Evolutionary conservation across 148 eudicot species (phyloP).

Genomic region (Rhododendron mucronatum): DNA sequence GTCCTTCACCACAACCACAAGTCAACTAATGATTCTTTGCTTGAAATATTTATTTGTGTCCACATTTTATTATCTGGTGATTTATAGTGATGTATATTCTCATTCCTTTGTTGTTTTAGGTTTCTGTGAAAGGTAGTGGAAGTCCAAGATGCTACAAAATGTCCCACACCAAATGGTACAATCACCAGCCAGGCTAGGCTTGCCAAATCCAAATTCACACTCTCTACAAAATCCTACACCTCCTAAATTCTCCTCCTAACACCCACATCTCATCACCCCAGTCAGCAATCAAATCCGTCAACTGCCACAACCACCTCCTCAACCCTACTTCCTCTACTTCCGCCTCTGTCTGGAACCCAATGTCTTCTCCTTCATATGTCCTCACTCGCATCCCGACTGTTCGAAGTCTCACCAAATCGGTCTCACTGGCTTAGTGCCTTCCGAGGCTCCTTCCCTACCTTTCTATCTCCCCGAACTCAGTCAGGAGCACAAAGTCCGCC

Average conservation of each 20-base stretch:
- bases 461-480: constrained; percentile 52
- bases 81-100: not conserved
- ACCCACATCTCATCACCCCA: constrained; percentile 43
- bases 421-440: constrained; percentile 74
- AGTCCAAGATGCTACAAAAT: constrained; percentile 39
- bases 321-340: constrained; percentile 73
- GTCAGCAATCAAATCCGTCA: constrained; percentile 35
- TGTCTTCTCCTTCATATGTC: constrained; percentile 80
- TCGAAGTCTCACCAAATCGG: constrained; percentile 81
- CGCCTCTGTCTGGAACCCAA: constrained; percentile 83
- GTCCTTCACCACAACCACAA: not conserved
- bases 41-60: not conserved
- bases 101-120: not conserved
- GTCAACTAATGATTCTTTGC: not conserved
- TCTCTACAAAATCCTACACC: constrained; percentile 60
- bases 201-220: constrained; percentile 87
- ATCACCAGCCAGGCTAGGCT: constrained; percentile 87
- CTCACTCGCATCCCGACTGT: constrained; percentile 66
- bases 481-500: constrained; percentile 34
- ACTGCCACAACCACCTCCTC: constrained; percentile 50
- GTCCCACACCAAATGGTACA: constrained; percentile 55
- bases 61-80: not conserved
- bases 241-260: constrained; percentile 54
- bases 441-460: constrained; percentile 79
- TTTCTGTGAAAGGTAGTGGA: constrained; percentile 4